Evolutionary conservation across 208 protist species (phyloP).

Genomic region (Leishmania gerbilli): DNA sequence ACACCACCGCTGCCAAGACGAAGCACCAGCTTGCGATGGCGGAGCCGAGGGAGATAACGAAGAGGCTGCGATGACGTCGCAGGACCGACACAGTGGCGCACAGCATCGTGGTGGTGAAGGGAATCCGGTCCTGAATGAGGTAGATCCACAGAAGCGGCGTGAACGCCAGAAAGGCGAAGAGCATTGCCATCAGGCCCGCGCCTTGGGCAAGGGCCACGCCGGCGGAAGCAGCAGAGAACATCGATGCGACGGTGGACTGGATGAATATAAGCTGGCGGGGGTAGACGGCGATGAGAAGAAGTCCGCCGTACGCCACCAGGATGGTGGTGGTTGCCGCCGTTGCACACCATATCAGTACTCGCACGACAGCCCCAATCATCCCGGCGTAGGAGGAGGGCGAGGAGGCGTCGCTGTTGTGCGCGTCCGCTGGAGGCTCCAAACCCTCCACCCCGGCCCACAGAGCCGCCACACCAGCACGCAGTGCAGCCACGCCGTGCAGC

Average conservation of each 20-base stretch:
- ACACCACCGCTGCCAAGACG: slow-evolving; percentile 28
- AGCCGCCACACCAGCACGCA: slow-evolving; percentile 23
- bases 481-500: slow-evolving; percentile 9
- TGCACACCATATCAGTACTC: slow-evolving; percentile 10
- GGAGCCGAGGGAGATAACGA: slow-evolving; percentile 38
- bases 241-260: slow-evolving; percentile 25
- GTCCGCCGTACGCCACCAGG: slow-evolving; percentile 20
- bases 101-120: slow-evolving; percentile 57
- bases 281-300: slow-evolving; percentile 30
- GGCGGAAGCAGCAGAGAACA: slow-evolving; percentile 27
- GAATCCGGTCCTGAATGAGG: slow-evolving; percentile 63
- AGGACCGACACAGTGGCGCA: slow-evolving; percentile 39
- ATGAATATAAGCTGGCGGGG: slow-evolving; percentile 35
- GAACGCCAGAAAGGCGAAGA: slow-evolving; percentile 36
- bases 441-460: slow-evolving; percentile 16
- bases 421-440: neutral
- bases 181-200: slow-evolving; percentile 11
- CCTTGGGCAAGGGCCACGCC: slow-evolving; percentile 23
- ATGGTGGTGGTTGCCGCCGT: slow-evolving; percentile 17
- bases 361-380: neutral
- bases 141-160: slow-evolving; percentile 65
- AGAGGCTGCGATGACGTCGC: slow-evolving; percentile 42
- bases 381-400: neutral
- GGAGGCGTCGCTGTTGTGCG: neutral
- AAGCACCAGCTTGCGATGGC: slow-evolving; percentile 31